phyloP scores from a whole-genome alignment of 139 green algal species.

The Coelastrella sp. region DNA sequence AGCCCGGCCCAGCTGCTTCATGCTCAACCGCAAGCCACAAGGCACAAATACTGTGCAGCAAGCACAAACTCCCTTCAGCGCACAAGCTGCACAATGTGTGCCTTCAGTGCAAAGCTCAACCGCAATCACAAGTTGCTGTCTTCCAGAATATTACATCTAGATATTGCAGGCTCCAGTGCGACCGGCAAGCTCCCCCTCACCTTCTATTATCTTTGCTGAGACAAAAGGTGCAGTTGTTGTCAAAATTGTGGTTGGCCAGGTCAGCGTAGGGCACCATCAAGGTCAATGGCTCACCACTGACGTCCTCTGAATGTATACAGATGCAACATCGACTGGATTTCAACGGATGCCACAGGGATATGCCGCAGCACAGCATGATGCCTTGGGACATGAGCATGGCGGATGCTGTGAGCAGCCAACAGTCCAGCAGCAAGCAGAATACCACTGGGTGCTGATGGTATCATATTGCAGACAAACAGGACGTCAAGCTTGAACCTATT shows the following conservation, averaged over 20 bases:
- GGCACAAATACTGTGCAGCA: too few relatives aligned
- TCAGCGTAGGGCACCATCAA: constrained; percentile 65
- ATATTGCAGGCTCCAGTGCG: too few relatives aligned
- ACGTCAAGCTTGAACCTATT: too few relatives aligned
- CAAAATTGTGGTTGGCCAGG: constrained; percentile 61
- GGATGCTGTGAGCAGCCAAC: neutral
- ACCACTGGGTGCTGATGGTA: neutral
- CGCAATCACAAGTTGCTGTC: neutral
- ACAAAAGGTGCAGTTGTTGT: constrained; percentile 55
- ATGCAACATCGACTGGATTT: neutral
- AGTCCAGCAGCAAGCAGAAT: neutral
- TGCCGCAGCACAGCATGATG: neutral
- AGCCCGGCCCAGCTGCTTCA: too few relatives aligned
- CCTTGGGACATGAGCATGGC: neutral
- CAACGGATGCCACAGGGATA: neutral
- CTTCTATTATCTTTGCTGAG: constrained; percentile 47
- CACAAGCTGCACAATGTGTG: neutral
- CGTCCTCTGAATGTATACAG: constrained; percentile 8
- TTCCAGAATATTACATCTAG: too few relatives aligned
- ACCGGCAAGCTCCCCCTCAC: constrained; percentile 4
- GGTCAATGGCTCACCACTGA: constrained; percentile 54
- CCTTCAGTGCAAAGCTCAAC: neutral
- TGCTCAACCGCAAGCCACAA: too few relatives aligned
- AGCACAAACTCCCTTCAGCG: too few relatives aligned
- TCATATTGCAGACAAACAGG: too few relatives aligned